Evolutionary conservation across 2,329 filamentous ascomycete species (phyloP).

Genomic region (Xylariaceae sp.): DNA sequence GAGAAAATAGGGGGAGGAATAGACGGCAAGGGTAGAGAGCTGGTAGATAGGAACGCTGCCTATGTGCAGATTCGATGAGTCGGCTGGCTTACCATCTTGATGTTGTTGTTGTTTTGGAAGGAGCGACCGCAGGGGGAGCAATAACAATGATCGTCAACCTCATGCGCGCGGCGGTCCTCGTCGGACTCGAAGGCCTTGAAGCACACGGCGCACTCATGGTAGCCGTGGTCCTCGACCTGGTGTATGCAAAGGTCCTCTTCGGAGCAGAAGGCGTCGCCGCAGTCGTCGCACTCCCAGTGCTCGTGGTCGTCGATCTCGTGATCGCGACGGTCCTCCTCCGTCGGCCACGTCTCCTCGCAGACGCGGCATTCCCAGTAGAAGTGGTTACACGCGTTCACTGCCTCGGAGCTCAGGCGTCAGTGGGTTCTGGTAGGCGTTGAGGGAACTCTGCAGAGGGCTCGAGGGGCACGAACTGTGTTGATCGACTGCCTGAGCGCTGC

Average conservation of each 20-base stretch:
- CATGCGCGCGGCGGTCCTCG: constrained; percentile 15
- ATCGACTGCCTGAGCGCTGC: constrained; percentile 1
- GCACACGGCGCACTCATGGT: constrained; percentile 17
- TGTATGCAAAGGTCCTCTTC: too few species aligned
- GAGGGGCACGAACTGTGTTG: constrained; percentile 15
- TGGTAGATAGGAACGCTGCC: too few species aligned
- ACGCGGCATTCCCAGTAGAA: constrained; percentile 20
- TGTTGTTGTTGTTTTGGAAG: constrained; percentile 22
- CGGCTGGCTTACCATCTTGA: constrained; percentile 26
- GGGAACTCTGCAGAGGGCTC: neutral
- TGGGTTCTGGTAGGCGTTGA: neutral
- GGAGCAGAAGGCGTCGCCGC: constrained; percentile 22
- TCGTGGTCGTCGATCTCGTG: constrained; percentile 24
- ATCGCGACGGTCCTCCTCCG: constrained; percentile 5
- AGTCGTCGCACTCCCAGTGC: constrained; percentile 28
- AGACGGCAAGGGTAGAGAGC: too few species aligned
- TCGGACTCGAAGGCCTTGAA: constrained; percentile 10
- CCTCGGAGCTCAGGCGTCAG: neutral
- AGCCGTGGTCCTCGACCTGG: constrained; percentile 26
- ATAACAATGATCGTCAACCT: constrained; percentile 22
- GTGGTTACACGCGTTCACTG: constrained; percentile 20
- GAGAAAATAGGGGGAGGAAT: too few species aligned
- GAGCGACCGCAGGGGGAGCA: constrained; percentile 26
- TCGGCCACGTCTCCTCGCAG: constrained; percentile 17
- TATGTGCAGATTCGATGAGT: too few species aligned